phyloP scores from a whole-genome alignment of 805 yeast species.

The Jamesozyma piceae region DNA sequence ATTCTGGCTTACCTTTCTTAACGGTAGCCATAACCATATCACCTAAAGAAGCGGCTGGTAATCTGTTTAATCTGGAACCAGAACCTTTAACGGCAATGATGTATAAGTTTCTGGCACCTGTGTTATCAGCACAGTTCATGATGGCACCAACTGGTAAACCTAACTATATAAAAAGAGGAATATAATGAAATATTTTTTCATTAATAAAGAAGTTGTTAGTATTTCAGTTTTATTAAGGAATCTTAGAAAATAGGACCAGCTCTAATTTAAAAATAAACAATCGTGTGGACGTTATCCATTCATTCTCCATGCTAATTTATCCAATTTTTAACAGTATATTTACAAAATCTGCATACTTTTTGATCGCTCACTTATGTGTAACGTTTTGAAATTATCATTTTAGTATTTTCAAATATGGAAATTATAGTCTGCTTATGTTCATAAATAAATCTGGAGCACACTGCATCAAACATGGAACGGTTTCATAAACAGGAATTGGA shows the following conservation, averaged over 20 bases:
- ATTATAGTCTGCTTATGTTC: too few relatives aligned
- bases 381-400: too few relatives aligned
- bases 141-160: slow-evolving; percentile 99
- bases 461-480: too few relatives aligned
- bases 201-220: slow-evolving; percentile 3
- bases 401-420: too few relatives aligned
- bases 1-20: slow-evolving; percentile 99
- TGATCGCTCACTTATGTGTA: too few relatives aligned
- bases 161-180: slow-evolving; percentile 44
- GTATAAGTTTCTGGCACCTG: slow-evolving; percentile 99
- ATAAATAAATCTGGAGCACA: too few relatives aligned
- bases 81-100: slow-evolving; percentile 97
- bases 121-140: slow-evolving; percentile 99
- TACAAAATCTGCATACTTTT: too few relatives aligned
- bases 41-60: slow-evolving; percentile 99
- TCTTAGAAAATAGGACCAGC: not conserved
- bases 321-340: too few relatives aligned
- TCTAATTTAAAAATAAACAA: not conserved
- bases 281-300: not conserved
- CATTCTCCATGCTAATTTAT: too few relatives aligned
- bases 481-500: too few relatives aligned
- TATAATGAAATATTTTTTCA: not conserved
- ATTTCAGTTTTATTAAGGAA: not conserved
- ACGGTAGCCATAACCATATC: slow-evolving; percentile 99
- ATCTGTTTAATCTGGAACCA: slow-evolving; percentile 99